These are phyloP conservation scores for Achlya hypogyna DNA, from an alignment of 352 stramenopile species.

Conservation along the genomic window DNA sequence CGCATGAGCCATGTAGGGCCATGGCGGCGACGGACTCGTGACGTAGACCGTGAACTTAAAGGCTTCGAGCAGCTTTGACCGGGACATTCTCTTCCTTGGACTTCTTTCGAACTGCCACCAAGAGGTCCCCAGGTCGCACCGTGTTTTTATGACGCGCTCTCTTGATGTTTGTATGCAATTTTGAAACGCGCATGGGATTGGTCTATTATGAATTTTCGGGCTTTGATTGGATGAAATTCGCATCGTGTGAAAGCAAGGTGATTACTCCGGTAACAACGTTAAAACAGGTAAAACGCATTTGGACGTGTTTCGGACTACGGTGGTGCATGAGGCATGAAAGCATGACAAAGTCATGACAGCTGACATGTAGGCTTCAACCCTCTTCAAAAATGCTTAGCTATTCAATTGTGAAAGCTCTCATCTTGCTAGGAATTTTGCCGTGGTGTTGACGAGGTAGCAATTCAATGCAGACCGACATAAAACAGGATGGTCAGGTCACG, in stretches of 20 bases:
- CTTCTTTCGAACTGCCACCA: neutral
- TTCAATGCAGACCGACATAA: too few species aligned
- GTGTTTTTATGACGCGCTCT: neutral
- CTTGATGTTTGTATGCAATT: neutral
- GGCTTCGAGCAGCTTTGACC: slow-evolving; percentile 5
- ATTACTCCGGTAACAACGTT: neutral
- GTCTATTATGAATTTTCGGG: neutral
- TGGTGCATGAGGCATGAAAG: too few species aligned
- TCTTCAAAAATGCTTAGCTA: too few species aligned
- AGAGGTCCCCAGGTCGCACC: neutral
- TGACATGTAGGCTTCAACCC: too few species aligned
- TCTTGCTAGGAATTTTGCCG: too few species aligned
- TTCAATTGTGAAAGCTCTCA: too few species aligned
- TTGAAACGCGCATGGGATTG: neutral
- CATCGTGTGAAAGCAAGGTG: neutral
- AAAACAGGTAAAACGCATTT: too few species aligned
- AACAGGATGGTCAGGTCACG: too few species aligned
- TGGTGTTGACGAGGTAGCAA: too few species aligned
- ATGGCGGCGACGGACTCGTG: slow-evolving; percentile 5
- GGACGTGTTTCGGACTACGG: too few species aligned
- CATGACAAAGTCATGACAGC: too few species aligned
- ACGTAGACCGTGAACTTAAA: slow-evolving; percentile 21
- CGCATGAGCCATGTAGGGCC: neutral
- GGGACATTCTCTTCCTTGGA: slow-evolving; percentile 11
- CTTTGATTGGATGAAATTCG: neutral